Conservation (phyloP, 1,139 yeast genomes). For the Yamadazyma blattariae region DNA sequence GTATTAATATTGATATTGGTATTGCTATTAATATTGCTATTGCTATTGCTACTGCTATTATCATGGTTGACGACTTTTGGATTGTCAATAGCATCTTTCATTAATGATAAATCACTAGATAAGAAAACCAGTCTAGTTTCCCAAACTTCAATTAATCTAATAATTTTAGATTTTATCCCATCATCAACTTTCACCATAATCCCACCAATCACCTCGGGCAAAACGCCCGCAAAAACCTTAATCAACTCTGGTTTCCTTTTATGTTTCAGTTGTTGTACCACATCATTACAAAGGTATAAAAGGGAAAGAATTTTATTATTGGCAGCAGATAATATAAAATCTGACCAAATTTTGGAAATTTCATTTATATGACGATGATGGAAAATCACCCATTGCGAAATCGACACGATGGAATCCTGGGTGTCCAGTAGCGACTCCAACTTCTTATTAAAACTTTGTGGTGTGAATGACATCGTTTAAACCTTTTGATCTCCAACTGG, state of each 20-base stretch:
- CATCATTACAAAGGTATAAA: slow-evolving; percentile 77
- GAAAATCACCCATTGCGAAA: slow-evolving; percentile 83
- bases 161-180: slow-evolving; percentile 52
- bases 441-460: slow-evolving; percentile 54
- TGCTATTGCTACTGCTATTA: too few relatives aligned
- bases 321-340: slow-evolving; percentile 31
- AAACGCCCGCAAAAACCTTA: slow-evolving; percentile 51
- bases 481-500: too few relatives aligned
- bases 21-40: too few relatives aligned
- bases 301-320: slow-evolving; percentile 52
- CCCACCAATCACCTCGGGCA: slow-evolving; percentile 34
- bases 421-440: slow-evolving; percentile 66
- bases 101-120: slow-evolving; percentile 1
- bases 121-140: slow-evolving; percentile 61
- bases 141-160: slow-evolving; percentile 73
- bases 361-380: slow-evolving; percentile 65
- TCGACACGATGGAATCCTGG: slow-evolving; percentile 78
- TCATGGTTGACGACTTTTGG: too few relatives aligned
- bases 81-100: slow-evolving; percentile 1
- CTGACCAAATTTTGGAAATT: slow-evolving; percentile 63
- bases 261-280: slow-evolving; percentile 76
- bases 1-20: too few relatives aligned
- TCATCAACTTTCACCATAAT: slow-evolving; percentile 35
- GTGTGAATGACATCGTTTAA: slow-evolving; percentile 72
- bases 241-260: slow-evolving; percentile 60